Evolutionary conservation across 768 basidiomycete genomes (phyloP).

Genomic region (Terana coerulea): DNA sequence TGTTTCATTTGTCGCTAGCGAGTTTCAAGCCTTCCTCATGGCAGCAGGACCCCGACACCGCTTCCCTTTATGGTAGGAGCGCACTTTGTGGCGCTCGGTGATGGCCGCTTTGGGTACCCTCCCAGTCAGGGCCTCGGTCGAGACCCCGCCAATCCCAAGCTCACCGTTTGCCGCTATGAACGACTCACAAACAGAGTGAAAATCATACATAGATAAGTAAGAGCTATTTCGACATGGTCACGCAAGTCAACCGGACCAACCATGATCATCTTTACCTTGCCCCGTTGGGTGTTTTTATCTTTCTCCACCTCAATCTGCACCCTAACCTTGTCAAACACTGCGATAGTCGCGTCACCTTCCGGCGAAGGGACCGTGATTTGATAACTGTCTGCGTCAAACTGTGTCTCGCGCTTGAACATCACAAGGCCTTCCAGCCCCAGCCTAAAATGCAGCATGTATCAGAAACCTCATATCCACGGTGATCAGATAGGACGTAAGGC

Average conservation of each 20-base stretch:
- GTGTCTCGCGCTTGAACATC: conserved; percentile 85
- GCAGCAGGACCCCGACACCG: background rate
- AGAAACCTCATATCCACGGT: conserved; percentile 5
- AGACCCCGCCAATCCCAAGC: background rate
- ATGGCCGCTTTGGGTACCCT: background rate
- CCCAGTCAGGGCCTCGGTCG: background rate
- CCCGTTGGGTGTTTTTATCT: conserved; percentile 90
- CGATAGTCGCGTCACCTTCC: conserved; percentile 48
- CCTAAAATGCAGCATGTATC: conserved; percentile 35
- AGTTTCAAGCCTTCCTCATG: too few species aligned
- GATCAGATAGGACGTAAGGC: background rate
- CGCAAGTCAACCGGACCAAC: conserved; percentile 53
- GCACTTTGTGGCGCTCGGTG: conserved; percentile 1
- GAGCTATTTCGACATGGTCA: too few species aligned
- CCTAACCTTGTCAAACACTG: conserved; percentile 90
- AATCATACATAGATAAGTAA: too few species aligned
- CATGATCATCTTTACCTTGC: conserved; percentile 82
- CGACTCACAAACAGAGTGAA: too few species aligned
- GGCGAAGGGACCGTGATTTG: conserved; percentile 62
- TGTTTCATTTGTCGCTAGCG: too few species aligned
- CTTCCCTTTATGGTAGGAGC: background rate
- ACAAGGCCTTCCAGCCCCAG: conserved; percentile 93
- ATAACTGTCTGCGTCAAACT: conserved; percentile 91
- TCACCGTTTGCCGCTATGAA: background rate
- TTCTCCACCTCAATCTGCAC: conserved; percentile 94